Conservation (phyloP, 768 basidiomycete species). For the Boletus pseudopeckii region DNA sequence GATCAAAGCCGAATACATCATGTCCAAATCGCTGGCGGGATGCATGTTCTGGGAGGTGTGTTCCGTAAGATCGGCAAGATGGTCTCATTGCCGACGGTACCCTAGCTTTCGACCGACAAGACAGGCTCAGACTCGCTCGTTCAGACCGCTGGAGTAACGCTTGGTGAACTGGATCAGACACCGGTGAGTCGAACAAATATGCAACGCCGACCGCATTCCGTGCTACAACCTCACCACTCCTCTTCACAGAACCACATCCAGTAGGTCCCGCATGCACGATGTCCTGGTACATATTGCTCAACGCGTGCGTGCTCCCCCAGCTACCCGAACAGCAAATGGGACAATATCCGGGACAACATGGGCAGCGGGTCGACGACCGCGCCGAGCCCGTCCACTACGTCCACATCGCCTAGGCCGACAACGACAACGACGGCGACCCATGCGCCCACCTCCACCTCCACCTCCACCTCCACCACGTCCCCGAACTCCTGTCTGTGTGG, state of each 20-base stretch:
- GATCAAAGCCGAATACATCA: constrained; percentile 67
- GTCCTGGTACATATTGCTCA: neutral
- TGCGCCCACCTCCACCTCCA: constrained; percentile 11
- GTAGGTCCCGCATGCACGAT: constrained; percentile 27
- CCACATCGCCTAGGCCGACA: neutral
- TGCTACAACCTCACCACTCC: neutral
- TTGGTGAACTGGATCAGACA: constrained; percentile 58
- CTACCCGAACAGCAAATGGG: constrained; percentile 68
- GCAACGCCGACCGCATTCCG: neutral
- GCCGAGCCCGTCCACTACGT: constrained; percentile 22
- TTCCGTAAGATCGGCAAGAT: neutral
- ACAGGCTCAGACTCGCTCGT: constrained; percentile 58
- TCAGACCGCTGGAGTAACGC: constrained; percentile 40
- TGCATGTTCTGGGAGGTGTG: constrained; percentile 71
- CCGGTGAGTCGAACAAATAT: constrained; percentile 21
- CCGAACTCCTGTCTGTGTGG: constrained; percentile 37
- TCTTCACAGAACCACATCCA: constrained; percentile 52
- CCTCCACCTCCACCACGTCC: constrained; percentile 6
- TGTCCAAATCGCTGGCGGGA: constrained; percentile 55
- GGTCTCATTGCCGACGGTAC: neutral
- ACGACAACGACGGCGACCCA: neutral
- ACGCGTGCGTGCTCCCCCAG: constrained; percentile 27
- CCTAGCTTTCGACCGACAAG: constrained; percentile 56
- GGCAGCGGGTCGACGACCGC: constrained; percentile 27
- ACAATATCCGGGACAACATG: constrained; percentile 68